Conservation (phyloP, 2,329 filamentous ascomycete genomes). For the Verticillium isaacii region DNA sequence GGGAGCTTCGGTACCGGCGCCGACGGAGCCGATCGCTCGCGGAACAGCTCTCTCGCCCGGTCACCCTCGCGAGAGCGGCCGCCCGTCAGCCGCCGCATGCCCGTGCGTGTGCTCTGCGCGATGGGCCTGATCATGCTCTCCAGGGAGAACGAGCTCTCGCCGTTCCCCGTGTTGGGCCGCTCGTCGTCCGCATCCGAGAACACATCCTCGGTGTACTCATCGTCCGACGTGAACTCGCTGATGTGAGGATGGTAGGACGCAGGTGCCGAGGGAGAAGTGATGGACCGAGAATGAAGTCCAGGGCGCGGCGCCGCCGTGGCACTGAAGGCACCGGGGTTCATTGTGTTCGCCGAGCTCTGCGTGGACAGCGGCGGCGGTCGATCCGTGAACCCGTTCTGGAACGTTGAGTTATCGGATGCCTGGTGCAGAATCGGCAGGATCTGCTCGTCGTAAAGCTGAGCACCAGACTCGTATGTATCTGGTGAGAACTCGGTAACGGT, state of each 20-base stretch:
- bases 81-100: constrained; percentile 59
- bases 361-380: constrained; percentile 57
- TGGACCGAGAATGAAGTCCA: constrained; percentile 71
- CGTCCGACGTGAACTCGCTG: constrained; percentile 66
- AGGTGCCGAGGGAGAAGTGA: constrained; percentile 72
- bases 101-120: constrained; percentile 50
- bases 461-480: constrained; percentile 66
- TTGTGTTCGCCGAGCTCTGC: constrained; percentile 49
- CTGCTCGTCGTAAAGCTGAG: constrained; percentile 87
- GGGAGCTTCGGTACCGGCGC: constrained; percentile 37
- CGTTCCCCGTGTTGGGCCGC: constrained; percentile 31
- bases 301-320: constrained; percentile 48
- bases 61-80: constrained; percentile 37
- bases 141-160: constrained; percentile 47
- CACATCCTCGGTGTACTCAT: constrained; percentile 68
- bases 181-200: constrained; percentile 75
- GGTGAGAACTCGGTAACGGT: constrained; percentile 62
- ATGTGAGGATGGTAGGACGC: constrained; percentile 50
- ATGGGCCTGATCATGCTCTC: constrained; percentile 59
- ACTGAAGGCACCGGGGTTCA: constrained; percentile 58
- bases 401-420: constrained; percentile 72
- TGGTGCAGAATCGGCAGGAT: constrained; percentile 86
- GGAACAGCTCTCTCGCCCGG: constrained; percentile 29
- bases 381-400: constrained; percentile 87
- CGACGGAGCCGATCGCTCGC: constrained; percentile 25